These are phyloP conservation scores for Xylariaceae sp. DNA, from an alignment of 2,329 filamentous ascomycete genomes.

Conservation along the genomic window DNA sequence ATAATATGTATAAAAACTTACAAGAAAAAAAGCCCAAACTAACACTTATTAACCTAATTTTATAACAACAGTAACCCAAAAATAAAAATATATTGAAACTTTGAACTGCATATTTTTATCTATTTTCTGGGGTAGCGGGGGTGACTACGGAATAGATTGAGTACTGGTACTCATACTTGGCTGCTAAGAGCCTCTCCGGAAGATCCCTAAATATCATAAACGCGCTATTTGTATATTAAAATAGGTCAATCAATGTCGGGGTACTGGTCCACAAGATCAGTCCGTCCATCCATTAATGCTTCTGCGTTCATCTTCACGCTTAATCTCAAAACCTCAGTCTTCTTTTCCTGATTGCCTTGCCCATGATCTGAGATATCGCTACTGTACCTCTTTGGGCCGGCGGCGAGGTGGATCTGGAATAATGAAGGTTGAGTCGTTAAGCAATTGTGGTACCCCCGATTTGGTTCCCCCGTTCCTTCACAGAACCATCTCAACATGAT, in stretches of 20 bases:
- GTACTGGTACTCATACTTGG: no score
- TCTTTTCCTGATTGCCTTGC: constrained; percentile 38
- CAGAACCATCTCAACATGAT: constrained; percentile 54
- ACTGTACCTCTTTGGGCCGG: constrained; percentile 42
- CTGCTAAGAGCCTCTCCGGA: no score
- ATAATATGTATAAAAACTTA: no score
- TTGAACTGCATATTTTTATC: no score
- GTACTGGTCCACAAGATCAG: constrained; percentile 38
- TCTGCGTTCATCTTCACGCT: constrained; percentile 50
- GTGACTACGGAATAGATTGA: no score
- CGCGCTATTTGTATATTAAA: no score
- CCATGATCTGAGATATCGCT: constrained; percentile 48
- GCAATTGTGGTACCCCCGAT: constrained; percentile 45
- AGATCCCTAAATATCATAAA: no score
- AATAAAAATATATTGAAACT: no score
- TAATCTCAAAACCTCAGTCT: constrained; percentile 47
- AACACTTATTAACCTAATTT: no score
- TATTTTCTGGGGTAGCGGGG: no score
- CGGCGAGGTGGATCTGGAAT: constrained; percentile 53
- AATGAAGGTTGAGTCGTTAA: constrained; percentile 50
- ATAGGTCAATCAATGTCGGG: constrained; percentile 30
- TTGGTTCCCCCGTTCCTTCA: constrained; percentile 43
- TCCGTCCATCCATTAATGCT: constrained; percentile 44
- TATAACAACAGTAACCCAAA: no score
- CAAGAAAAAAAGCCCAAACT: no score